Base-by-base conservation (phyloP, 139 green algal genomes). In the Diplosphaera chodatii region DNA sequence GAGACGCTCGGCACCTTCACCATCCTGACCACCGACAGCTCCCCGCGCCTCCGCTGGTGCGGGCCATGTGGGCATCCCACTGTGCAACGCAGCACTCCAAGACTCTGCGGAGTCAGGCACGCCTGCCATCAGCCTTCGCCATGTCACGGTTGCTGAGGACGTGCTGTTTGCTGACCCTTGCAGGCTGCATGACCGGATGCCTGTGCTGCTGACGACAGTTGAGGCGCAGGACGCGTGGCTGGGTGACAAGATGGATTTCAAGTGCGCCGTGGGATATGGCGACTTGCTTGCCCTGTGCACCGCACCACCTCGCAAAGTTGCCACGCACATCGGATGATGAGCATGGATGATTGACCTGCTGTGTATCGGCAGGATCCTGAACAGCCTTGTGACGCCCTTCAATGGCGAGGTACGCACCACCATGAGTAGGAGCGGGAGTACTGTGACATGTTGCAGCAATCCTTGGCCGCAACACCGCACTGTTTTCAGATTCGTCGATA, bases 111-210 rank as follows among this genome's bases (percentile, higher is more conserved):
- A n/a, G n/a, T n/a, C n/a, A n/a, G n/a, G n/a, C n/a, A n/a, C n/a
- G n/a, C n/a, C n/a, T n/a, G n/a, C n/a, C n/a, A n/a, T n/a, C n/a
- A n/a, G n/a, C n/a, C n/a, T n/a, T n/a, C n/a, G n/a, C n/a, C n/a
- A n/a, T n/a, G n/a, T n/a, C n/a, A n/a, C n/a, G n/a, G n/a, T n/a
- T n/a, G n/a, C n/a, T n/a, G n/a, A n/a, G n/a, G 37, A 59, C 32
- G 20, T 8, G 4, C 33, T 55, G 22, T 3, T 31, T 31, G 41
- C 28, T 10, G 37, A 33, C 31, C 31, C 23, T 21, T 69, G 70
- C 67, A 74, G 74, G 88, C 83, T 96, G 71, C 91, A 96, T 73
- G 82, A 92, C 85, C 81, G 91, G 48, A 93, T 94, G 90, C 91
- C 91, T 0, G 87, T 89, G 25, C 66, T 96, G 13, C 82, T 96